Base-by-base conservation (phyloP, 371 early-diverging fungal species). In the Actinomortierella ambigua region DNA sequence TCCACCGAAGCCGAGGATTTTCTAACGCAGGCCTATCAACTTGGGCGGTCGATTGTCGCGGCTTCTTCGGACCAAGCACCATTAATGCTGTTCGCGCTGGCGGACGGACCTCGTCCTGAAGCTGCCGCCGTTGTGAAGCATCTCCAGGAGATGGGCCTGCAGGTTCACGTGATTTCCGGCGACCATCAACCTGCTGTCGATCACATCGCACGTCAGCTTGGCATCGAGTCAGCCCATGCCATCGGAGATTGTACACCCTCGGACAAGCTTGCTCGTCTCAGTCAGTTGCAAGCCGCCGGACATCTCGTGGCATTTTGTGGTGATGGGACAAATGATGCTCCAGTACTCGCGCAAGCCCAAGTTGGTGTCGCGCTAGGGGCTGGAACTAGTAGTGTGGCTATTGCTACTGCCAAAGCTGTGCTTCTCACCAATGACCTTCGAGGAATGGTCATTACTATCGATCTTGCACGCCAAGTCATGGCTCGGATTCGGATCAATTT, bases 241-340 rank as follows among this genome's bases (percentile, higher is more conserved):
- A 48, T 48, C 48, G 48, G 48, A 15, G 22, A 48, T 8, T 48
- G 48, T 48, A 48, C 48, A 18, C 48, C 48, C 48, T 18, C 48
- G 22, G 48, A 48, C 9, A 48, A 48, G 22, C 48, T 48, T 2
- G 8, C 1, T 22, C 48, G 20, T 8, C 20, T 48, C 8, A 8
- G 3, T 2, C 20, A 20, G 20, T 8, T 48, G 22, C 48, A 48
- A 22, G 48, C 48, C 9, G 48, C 48, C 3, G 48, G 58, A 41
- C 9, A 50, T 50, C 15, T 3, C 11, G 50, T 57, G 17, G 50
- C 50, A 15, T 57, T 57, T 18, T 57, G 58, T 9, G 58, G 58
- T 14, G 58, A 57, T 57, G 58, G 58, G 0, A 57, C 58, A 1
- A 57, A 57, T 13, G 58, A 57, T 42, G 58, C 58, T 23, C 58